A percentile compares a stretch with the other conserved stretches of the same genome.
These are phyloP conservation scores for Trichophyton rubrum DNA, from an alignment of 2,329 filamentous ascomycete genomes.

Conservation along the genomic window DNA sequence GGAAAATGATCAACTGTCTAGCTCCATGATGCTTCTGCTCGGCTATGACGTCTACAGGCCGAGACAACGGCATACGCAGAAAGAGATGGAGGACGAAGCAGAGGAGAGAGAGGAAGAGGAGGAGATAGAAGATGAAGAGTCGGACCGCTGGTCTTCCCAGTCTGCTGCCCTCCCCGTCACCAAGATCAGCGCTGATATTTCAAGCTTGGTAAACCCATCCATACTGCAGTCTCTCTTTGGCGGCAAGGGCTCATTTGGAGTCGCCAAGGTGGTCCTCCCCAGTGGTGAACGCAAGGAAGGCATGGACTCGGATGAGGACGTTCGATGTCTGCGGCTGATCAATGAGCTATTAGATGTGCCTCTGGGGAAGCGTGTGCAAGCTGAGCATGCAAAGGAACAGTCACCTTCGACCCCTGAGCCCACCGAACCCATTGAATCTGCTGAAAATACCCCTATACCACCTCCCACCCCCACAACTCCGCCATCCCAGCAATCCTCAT, in stretches of 20 bases:
- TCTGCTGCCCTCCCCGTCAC: background rate
- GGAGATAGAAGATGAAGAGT: conserved; percentile 9
- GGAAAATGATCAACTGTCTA: conserved; percentile 23
- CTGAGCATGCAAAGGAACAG: background rate
- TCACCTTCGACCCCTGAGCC: background rate
- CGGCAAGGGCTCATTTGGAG: conserved; percentile 9
- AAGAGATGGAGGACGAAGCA: conserved; percentile 34
- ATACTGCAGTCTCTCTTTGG: conserved; percentile 12
- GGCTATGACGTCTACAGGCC: conserved; percentile 44
- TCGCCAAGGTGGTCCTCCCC: conserved; percentile 12
- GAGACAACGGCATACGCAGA: conserved; percentile 20
- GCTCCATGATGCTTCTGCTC: conserved; percentile 29
- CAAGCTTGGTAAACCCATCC: conserved; percentile 3
- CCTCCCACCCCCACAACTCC: background rate
- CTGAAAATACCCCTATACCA: background rate
- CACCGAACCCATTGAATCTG: background rate
- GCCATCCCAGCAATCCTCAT: background rate
- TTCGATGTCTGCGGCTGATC: conserved; percentile 24
- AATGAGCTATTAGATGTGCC: conserved; percentile 24
- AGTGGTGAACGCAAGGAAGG: conserved; percentile 3
- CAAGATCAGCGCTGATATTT: background rate
- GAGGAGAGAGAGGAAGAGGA: conserved; percentile 27
- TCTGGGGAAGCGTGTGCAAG: conserved; percentile 1
- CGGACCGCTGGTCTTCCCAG: conserved; percentile 12
- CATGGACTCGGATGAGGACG: conserved; percentile 15